Conservation (phyloP, 2,329 filamentous ascomycete genomes). For the Sporothrix brunneoviolacea region DNA sequence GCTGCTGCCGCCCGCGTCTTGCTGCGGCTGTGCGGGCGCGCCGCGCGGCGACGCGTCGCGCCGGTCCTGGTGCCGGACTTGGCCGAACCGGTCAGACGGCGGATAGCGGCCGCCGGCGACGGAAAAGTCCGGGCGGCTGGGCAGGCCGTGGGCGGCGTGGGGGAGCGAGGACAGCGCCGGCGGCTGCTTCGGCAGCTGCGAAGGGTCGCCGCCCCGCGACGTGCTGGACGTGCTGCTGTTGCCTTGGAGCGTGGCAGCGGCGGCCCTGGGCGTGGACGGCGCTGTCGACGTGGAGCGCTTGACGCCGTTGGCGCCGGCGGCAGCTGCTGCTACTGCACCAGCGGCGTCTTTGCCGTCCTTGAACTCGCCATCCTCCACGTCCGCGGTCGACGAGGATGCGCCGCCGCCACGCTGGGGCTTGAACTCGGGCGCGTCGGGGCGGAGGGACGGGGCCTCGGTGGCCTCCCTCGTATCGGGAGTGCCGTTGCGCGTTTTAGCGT, state of each 20-base stretch:
- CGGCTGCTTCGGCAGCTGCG: slow-evolving; percentile 22
- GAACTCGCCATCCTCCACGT: slow-evolving; percentile 68
- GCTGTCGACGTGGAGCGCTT: background rate
- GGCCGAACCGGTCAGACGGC: slow-evolving; percentile 21
- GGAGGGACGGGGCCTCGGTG: slow-evolving; percentile 33
- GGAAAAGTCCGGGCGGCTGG: slow-evolving; percentile 24
- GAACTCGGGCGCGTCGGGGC: slow-evolving; percentile 57
- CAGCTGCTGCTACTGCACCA: background rate
- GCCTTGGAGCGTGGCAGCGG: slow-evolving; percentile 17
- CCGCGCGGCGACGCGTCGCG: slow-evolving; percentile 10
- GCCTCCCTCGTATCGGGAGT: slow-evolving; percentile 15
- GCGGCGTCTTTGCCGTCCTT: slow-evolving; percentile 46
- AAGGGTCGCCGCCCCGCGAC: background rate
- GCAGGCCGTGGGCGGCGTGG: slow-evolving; percentile 23
- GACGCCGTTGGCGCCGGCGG: slow-evolving; percentile 20
- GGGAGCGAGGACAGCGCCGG: slow-evolving; percentile 28
- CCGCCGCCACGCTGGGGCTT: slow-evolving; percentile 45
- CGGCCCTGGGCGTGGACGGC: slow-evolving; percentile 24
- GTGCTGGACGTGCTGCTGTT: slow-evolving; percentile 20
- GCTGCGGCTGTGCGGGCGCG: background rate
- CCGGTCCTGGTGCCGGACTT: slow-evolving; percentile 18
- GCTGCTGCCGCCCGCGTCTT: background rate
- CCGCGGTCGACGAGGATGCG: no score
- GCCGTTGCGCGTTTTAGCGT: no score
- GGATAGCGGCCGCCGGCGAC: slow-evolving; percentile 16